A percentile compares a stretch with the other conserved stretches of the same genome.
These are phyloP conservation scores for Hypomyces rosellus DNA, from an alignment of 2,329 filamentous ascomycete genomes.

Conservation along the genomic window DNA sequence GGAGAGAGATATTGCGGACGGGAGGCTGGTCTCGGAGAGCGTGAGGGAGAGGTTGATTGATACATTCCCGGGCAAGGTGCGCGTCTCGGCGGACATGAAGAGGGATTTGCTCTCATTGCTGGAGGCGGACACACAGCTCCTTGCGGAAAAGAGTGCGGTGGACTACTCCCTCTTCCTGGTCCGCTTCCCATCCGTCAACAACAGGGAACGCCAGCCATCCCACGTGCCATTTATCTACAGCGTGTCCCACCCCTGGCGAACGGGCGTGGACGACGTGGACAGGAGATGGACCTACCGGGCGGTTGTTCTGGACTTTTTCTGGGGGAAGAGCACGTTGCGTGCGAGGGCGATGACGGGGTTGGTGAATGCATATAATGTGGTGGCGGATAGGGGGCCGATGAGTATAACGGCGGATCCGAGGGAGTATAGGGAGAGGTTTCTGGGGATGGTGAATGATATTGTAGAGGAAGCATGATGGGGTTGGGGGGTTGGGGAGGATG, in stretches of 20 bases:
- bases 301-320: conserved; percentile 69
- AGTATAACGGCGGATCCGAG: conserved; percentile 63
- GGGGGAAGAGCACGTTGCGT: conserved; percentile 65
- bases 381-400: conserved; percentile 63
- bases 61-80: conserved; percentile 59
- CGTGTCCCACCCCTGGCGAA: conserved; percentile 45
- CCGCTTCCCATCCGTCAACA: conserved; percentile 29
- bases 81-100: conserved; percentile 48
- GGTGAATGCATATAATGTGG: conserved; percentile 56
- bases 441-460: conserved; percentile 38
- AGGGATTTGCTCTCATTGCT: conserved; percentile 50
- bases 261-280: conserved; percentile 54
- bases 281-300: conserved; percentile 62
- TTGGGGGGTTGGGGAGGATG: conserved; percentile 19
- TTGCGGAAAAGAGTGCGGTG: conserved; percentile 58
- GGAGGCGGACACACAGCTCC: conserved; percentile 55
- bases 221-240: conserved; percentile 28
- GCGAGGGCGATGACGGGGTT: conserved; percentile 60
- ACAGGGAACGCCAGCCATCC: conserved; percentile 15
- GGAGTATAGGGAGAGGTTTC: conserved; percentile 56
- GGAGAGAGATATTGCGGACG: conserved; percentile 63
- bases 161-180: conserved; percentile 73
- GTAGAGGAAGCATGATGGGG: conserved; percentile 18
- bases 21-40: conserved; percentile 54
- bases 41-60: conserved; percentile 62